A percentile compares a stretch with the other conserved stretches of the same genome.
Conservation (phyloP, 2,329 filamentous ascomycete genomes). For the Nigrospora osmanthi region DNA sequence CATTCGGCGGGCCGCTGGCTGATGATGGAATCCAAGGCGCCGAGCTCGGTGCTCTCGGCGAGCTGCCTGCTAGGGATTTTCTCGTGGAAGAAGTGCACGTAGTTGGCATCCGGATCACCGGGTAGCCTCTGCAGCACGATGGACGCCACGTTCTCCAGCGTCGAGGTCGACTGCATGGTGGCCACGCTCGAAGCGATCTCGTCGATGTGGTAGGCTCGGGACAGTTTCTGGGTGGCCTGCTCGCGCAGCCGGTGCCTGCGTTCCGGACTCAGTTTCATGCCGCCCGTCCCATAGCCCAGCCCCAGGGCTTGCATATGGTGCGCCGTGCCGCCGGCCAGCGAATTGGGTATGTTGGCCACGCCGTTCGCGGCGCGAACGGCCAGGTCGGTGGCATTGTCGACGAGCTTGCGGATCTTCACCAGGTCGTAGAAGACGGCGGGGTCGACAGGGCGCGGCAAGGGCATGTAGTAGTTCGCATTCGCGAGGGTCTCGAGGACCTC, state of each 20-base stretch:
- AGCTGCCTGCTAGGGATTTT: conserved; percentile 74
- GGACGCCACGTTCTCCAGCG: conserved; percentile 67
- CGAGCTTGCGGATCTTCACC: conserved; percentile 70
- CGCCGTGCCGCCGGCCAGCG: conserved; percentile 31
- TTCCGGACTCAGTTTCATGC: conserved; percentile 65
- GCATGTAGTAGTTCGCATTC: conserved; percentile 71
- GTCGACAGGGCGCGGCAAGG: conserved; percentile 69
- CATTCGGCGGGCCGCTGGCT: conserved; percentile 53
- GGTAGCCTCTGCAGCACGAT: conserved; percentile 64
- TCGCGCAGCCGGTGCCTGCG: conserved; percentile 73
- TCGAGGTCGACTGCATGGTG: conserved; percentile 73
- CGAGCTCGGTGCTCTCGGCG: conserved; percentile 62
- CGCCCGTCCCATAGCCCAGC: conserved; percentile 50
- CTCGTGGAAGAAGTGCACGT: conserved; percentile 90
- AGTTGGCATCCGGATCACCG: conserved; percentile 66
- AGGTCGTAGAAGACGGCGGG: conserved; percentile 77
- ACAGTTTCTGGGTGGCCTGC: conserved; percentile 70
- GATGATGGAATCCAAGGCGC: conserved; percentile 61
- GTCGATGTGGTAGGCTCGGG: conserved; percentile 70
- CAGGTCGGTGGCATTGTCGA: conserved; percentile 73
- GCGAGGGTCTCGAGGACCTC: conserved; percentile 75
- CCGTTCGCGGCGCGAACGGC: conserved; percentile 72
- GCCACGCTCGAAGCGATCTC: conserved; percentile 79
- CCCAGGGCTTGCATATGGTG: conserved; percentile 32
- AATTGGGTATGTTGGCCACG: conserved; percentile 53